phyloP scores from a whole-genome alignment of 768 basidiomycete species.

The Lentinula sp. region DNA sequence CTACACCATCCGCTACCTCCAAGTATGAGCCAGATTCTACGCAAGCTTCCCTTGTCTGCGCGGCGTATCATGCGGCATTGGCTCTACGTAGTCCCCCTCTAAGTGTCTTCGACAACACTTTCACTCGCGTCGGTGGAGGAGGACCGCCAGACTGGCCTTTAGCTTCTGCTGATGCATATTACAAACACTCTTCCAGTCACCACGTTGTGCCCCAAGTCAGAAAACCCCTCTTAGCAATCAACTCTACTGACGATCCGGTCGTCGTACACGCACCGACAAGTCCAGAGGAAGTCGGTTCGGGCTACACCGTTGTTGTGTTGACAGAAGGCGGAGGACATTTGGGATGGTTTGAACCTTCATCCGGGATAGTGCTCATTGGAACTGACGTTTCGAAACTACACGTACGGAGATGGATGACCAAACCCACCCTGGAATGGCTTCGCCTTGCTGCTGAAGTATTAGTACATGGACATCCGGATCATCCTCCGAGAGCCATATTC shows the following conservation, averaged over 20 bases:
- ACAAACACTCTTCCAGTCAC: constrained; percentile 40
- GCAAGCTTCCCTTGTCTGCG: constrained; percentile 24
- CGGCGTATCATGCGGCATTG: constrained; percentile 22
- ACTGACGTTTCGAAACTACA: background rate
- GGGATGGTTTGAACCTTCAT: constrained; percentile 46
- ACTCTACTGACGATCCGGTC: constrained; percentile 48
- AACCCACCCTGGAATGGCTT: constrained; percentile 46
- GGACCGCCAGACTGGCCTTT: constrained; percentile 20
- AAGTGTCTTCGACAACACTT: constrained; percentile 31
- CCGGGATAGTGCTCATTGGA: background rate
- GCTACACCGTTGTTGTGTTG: constrained; percentile 32
- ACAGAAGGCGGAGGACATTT: constrained; percentile 48
- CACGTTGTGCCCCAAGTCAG: constrained; percentile 32
- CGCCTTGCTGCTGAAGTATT: constrained; percentile 30
- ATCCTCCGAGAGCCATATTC: background rate
- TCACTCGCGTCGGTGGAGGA: constrained; percentile 45
- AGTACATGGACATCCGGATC: constrained; percentile 4
- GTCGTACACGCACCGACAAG: constrained; percentile 24
- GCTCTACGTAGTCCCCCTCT: constrained; percentile 28
- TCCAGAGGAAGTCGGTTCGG: constrained; percentile 14
- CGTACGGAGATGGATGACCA: constrained; percentile 36
- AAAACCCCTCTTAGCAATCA: constrained; percentile 48
- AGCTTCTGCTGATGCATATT: constrained; percentile 38
- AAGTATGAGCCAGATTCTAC: constrained; percentile 24
- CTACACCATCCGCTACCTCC: constrained; percentile 24